Percentiles rank a stretch among this genome's conserved stretches.
phyloP scores from a whole-genome alignment of 352 stramenopile species.

The Phytopythium delawarense region DNA sequence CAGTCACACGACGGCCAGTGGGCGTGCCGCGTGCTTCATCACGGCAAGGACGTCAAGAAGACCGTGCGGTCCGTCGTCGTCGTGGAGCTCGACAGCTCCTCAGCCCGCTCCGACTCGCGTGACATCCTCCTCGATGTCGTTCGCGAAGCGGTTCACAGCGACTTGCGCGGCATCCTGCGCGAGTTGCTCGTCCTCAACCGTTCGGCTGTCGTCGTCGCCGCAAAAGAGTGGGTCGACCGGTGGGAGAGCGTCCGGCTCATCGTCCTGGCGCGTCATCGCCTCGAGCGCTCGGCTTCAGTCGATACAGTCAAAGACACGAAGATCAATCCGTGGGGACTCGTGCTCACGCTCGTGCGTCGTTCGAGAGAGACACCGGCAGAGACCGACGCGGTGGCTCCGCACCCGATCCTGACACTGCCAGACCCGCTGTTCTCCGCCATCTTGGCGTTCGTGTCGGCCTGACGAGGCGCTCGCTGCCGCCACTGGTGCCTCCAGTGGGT shows the following conservation, averaged over 20 bases:
- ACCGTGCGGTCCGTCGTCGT: not conserved
- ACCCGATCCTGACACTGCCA: not conserved
- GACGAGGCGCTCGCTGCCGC: not conserved
- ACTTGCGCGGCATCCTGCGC: not conserved
- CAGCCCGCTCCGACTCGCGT: not conserved
- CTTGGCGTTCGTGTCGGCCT: not conserved
- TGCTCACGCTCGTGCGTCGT: not conserved
- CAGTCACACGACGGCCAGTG: not conserved
- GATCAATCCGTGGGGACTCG: not conserved
- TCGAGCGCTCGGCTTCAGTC: not conserved
- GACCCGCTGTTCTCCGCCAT: not conserved
- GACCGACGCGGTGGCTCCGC: not conserved
- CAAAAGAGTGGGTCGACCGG: not conserved
- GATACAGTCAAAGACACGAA: not conserved
- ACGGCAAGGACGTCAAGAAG: not conserved
- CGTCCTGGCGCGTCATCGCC: not conserved
- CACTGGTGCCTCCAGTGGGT: no score
- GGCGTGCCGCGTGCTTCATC: not conserved
- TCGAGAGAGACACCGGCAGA: not conserved
- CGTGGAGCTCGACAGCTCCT: not conserved
- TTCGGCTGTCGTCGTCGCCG: not conserved
- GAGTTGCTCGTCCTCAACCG: constrained; percentile 3
- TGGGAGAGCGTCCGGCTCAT: not conserved
- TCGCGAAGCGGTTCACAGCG: not conserved
- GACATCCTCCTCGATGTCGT: not conserved